phyloP scores from a whole-genome alignment of 208 protist genomes.

The Leishmania turanica region DNA sequence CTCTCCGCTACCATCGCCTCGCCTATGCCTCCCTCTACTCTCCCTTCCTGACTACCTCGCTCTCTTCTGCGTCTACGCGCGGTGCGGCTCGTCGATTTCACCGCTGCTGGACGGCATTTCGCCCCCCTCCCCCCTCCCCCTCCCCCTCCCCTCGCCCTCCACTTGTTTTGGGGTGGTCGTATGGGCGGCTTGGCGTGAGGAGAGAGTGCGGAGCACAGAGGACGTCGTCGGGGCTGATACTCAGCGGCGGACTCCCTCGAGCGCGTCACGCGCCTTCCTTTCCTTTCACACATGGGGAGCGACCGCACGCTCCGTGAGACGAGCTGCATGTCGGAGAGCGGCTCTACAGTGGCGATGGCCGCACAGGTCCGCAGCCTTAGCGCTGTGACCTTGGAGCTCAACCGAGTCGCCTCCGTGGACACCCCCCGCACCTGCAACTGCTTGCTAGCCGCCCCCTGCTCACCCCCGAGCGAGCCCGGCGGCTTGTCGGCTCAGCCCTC shows the following conservation, averaged over 20 bases:
- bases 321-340: not conserved
- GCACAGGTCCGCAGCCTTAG: not conserved
- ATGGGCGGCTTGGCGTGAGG: not conserved
- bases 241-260: not conserved
- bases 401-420: constrained; percentile 2
- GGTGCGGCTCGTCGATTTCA: not conserved
- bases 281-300: not conserved
- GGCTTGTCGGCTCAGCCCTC: not conserved
- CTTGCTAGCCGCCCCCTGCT: constrained; percentile 40
- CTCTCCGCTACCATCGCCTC: not conserved
- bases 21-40: not conserved
- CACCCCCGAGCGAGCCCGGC: not conserved
- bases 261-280: not conserved
- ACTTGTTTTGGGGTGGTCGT: not conserved
- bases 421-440: constrained; percentile 76
- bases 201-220: not conserved
- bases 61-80: not conserved
- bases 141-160: too few relatives aligned
- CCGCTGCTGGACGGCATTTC: not conserved
- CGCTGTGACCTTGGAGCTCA: not conserved
- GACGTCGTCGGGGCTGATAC: not conserved
- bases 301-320: not conserved
- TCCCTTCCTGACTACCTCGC: not conserved
- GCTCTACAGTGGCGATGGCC: not conserved
- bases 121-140: too few relatives aligned